phyloP scores from a whole-genome alignment of 2,329 filamentous ascomycete species.

The Phialophora chinensis region DNA sequence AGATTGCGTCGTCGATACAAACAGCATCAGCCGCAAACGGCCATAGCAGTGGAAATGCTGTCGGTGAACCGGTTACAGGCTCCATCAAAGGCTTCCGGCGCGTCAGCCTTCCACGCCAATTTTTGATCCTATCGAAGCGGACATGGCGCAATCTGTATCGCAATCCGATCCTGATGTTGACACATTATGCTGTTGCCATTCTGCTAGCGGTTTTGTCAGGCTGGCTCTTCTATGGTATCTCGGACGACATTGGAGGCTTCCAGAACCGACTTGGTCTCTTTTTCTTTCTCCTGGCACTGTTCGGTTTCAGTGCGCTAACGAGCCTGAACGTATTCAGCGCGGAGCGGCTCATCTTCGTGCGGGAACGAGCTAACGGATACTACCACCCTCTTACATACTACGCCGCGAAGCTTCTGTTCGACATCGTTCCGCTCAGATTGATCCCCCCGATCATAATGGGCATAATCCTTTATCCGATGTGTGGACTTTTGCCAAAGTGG shows the following conservation, averaged over 20 bases:
- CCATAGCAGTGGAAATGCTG: constrained; percentile 61
- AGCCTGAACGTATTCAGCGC: constrained; percentile 91
- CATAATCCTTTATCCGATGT: constrained; percentile 97
- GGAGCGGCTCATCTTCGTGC: constrained; percentile 86
- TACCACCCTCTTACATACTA: constrained; percentile 96
- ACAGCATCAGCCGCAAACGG: constrained; percentile 71
- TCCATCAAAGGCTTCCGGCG: constrained; percentile 80
- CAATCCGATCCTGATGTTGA: constrained; percentile 97
- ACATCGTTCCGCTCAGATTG: constrained; percentile 91
- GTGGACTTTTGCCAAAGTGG: constrained; percentile 81
- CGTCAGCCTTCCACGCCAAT: constrained; percentile 79
- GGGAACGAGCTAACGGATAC: constrained; percentile 95
- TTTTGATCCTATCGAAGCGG: constrained; percentile 83
- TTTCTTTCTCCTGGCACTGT: constrained; percentile 94
- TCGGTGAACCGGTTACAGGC: constrained; percentile 50
- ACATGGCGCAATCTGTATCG: constrained; percentile 98
- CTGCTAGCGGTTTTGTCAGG: constrained; percentile 91
- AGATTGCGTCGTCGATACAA: constrained; percentile 74
- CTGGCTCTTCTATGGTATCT: constrained; percentile 94
- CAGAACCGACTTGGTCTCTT: constrained; percentile 96
- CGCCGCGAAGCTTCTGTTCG: constrained; percentile 94
- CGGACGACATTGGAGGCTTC: constrained; percentile 95
- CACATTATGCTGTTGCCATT: constrained; percentile 96
- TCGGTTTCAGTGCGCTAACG: constrained; percentile 95
- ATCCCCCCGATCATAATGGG: constrained; percentile 95